phyloP scores from a whole-genome alignment of 1,284 basidiomycete genomes.

The Porodaedalea pini region DNA sequence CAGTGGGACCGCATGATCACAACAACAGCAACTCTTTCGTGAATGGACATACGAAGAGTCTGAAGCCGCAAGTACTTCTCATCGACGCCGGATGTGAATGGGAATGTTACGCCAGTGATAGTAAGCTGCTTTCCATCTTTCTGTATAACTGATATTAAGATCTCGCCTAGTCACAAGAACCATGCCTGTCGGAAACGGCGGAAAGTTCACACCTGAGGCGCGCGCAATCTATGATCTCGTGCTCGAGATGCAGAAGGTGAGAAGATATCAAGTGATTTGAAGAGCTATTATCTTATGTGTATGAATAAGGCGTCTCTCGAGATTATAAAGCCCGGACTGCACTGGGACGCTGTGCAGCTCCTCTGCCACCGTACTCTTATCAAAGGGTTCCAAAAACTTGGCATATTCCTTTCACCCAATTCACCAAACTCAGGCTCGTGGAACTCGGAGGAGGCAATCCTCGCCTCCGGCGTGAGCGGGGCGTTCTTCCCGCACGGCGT shows the following conservation, averaged over 20 bases:
- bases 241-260: slow-evolving; percentile 82
- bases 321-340: slow-evolving; percentile 64
- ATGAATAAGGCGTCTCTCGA: slow-evolving; percentile 58
- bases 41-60: slow-evolving; percentile 32
- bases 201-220: slow-evolving; percentile 78
- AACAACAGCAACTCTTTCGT: slow-evolving; percentile 46
- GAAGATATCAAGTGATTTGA: slow-evolving; percentile 16
- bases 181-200: slow-evolving; percentile 85
- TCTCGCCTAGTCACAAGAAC: slow-evolving; percentile 61
- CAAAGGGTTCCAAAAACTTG: slow-evolving; percentile 75
- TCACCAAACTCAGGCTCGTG: slow-evolving; percentile 46
- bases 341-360: slow-evolving; percentile 85
- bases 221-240: slow-evolving; percentile 82
- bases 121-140: slow-evolving; percentile 33
- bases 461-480: slow-evolving; percentile 70
- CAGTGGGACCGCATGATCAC: slow-evolving; percentile 53
- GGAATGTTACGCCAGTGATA: slow-evolving; percentile 78
- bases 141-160: background rate
- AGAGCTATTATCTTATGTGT: background rate
- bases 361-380: slow-evolving; percentile 77
- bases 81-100: slow-evolving; percentile 93
- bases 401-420: slow-evolving; percentile 69
- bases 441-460: slow-evolving; percentile 64
- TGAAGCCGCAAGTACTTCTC: slow-evolving; percentile 76
- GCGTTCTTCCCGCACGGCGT: slow-evolving; percentile 93